phyloP scores from a whole-genome alignment of 164 flowering plant species.

The Amborella trichopoda region DNA sequence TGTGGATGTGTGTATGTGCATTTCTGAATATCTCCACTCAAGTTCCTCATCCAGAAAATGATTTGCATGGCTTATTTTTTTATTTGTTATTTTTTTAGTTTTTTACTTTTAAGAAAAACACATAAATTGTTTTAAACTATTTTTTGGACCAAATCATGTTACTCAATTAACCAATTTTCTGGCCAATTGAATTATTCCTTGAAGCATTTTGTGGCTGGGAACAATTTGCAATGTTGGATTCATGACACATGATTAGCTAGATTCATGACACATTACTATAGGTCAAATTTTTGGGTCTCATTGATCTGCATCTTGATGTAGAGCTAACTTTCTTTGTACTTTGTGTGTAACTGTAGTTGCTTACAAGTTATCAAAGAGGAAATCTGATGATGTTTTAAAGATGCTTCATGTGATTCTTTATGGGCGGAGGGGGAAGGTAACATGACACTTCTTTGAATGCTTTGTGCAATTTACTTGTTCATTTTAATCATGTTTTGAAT shows the following conservation, averaged over 20 bases:
- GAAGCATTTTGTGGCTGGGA: neutral
- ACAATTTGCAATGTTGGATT: neutral
- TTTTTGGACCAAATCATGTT: neutral
- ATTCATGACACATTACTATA: too few species aligned
- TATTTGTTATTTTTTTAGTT: too few species aligned
- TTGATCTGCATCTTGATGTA: neutral
- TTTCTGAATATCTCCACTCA: too few species aligned
- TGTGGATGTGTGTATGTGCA: too few species aligned
- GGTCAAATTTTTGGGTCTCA: neutral
- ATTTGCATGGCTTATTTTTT: too few species aligned
- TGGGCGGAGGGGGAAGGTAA: constrained; percentile 87
- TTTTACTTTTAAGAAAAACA: too few species aligned
- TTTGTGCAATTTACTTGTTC: neutral
- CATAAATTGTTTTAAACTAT: too few species aligned
- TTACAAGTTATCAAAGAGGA: constrained; percentile 59
- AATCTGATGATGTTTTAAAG: constrained; percentile 53
- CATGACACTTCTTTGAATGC: neutral
- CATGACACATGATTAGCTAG: neutral
- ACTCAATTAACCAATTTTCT: neutral
- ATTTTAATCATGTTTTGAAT: neutral
- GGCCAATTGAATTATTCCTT: too few species aligned
- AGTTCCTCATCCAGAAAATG: too few species aligned
- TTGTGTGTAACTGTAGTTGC: constrained; percentile 44
- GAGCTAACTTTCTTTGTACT: constrained; percentile 4
- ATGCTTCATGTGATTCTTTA: constrained; percentile 63